Evolutionary conservation across 1,284 basidiomycete genomes (phyloP).

Genomic region (Malassezia restricta): DNA sequence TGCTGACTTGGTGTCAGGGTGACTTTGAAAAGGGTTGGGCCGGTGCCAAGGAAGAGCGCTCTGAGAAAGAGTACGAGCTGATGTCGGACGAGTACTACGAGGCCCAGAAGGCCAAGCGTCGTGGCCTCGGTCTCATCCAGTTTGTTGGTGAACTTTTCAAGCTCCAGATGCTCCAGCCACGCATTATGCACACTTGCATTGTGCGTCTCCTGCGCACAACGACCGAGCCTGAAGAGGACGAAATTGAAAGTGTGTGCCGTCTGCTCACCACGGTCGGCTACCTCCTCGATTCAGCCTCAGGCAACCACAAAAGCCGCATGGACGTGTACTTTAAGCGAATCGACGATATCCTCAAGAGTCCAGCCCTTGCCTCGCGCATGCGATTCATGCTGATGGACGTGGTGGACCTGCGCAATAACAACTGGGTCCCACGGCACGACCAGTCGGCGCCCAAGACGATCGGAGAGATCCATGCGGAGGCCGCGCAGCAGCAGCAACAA

Average conservation of each 20-base stretch:
- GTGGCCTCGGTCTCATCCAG: conserved; percentile 87
- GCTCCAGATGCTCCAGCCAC: conserved; percentile 80
- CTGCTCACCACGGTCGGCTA: conserved; percentile 77
- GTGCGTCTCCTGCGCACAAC: conserved; percentile 85
- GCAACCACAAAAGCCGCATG: conserved; percentile 60
- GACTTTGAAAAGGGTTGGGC: conserved; percentile 79
- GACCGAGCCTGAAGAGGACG: conserved; percentile 88
- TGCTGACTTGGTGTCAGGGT: conserved; percentile 81
- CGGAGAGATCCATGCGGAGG: conserved; percentile 71
- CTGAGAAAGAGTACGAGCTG: conserved; percentile 48
- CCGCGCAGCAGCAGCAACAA: conserved; percentile 49
- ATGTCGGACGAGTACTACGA: conserved; percentile 95
- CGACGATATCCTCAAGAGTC: conserved; percentile 60
- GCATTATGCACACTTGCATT: conserved; percentile 92
- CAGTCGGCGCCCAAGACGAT: conserved; percentile 74
- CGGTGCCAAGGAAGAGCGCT: conserved; percentile 50
- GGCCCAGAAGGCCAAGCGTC: conserved; percentile 89
- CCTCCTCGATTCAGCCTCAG: conserved; percentile 54
- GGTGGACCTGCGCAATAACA: conserved; percentile 70
- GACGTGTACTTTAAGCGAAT: conserved; percentile 86
- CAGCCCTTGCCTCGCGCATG: conserved; percentile 70
- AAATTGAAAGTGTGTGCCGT: conserved; percentile 90
- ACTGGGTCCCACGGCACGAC: conserved; percentile 65
- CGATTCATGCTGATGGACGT: conserved; percentile 91
- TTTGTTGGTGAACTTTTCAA: conserved; percentile 98